These are phyloP conservation scores for Talaromyces ruber DNA, from an alignment of 495 filamentous ascomycete species.

Conservation along the genomic window DNA sequence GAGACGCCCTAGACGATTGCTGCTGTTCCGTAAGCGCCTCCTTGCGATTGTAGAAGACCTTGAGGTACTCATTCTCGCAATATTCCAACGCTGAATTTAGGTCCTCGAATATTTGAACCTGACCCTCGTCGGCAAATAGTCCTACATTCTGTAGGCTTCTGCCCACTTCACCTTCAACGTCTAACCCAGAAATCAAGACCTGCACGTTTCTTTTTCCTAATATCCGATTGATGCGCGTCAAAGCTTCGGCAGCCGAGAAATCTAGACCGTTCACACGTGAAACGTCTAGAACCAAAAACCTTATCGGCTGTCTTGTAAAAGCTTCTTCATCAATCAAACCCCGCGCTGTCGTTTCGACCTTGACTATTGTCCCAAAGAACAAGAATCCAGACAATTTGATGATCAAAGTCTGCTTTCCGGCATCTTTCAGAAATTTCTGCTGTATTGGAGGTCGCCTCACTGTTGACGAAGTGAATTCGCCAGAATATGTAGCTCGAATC, in stretches of 20 bases:
- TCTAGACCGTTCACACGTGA: conserved; percentile 85
- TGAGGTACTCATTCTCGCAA: conserved; percentile 91
- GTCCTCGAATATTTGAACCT: conserved; percentile 73
- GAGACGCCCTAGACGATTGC: conserved; percentile 9
- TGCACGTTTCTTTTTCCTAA: conserved; percentile 63
- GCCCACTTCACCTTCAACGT: conserved; percentile 63
- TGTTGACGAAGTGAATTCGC: conserved; percentile 79
- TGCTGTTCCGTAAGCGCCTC: conserved; percentile 24
- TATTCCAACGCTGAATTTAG: conserved; percentile 88
- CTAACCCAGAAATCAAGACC: conserved; percentile 73
- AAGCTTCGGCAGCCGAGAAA: conserved; percentile 91
- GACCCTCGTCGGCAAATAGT: conserved; percentile 57
- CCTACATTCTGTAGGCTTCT: conserved; percentile 72
- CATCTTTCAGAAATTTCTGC: conserved; percentile 73
- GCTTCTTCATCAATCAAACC: conserved; percentile 72
- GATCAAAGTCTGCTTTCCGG: conserved; percentile 78
- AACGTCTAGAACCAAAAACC: conserved; percentile 85
- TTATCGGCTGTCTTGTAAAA: conserved; percentile 68
- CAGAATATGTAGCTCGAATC: conserved; percentile 77
- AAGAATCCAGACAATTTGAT: conserved; percentile 87
- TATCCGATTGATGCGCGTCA: conserved; percentile 82
- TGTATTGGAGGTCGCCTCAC: conserved; percentile 86
- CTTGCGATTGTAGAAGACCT: conserved; percentile 62
- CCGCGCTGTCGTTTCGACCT: conserved; percentile 80
- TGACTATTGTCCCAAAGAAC: conserved; percentile 95